Conservation (phyloP, 2,329 filamentous ascomycete species). For the Colletotrichum coccodes region DNA sequence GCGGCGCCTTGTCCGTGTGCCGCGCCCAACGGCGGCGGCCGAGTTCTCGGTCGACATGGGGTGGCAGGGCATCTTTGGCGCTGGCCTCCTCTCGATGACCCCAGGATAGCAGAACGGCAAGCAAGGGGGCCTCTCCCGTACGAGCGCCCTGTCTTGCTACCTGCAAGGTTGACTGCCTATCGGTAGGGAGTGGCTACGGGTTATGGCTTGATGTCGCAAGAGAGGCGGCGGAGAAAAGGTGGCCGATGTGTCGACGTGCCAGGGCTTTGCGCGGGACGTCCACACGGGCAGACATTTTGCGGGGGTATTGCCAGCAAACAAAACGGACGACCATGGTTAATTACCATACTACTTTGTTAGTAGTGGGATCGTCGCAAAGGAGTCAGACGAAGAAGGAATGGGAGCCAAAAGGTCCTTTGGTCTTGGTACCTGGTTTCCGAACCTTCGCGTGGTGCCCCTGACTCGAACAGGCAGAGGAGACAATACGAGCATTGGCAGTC, state of each 20-base stretch:
- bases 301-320: conserved; percentile 6
- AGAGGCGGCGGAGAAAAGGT: not conserved
- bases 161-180: not conserved
- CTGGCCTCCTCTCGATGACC: not conserved
- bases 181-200: not conserved
- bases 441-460: conserved; percentile 12
- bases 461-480: not conserved
- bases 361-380: conserved; percentile 12
- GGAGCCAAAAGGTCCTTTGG: not conserved
- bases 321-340: not conserved
- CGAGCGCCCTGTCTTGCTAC: conserved; percentile 9
- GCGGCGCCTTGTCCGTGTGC: conserved; percentile 21
- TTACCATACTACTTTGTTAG: not conserved
- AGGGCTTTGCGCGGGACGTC: not conserved
- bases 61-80: not conserved
- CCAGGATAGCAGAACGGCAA: conserved; percentile 8
- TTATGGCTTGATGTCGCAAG: conserved; percentile 15
- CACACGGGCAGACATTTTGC: conserved; percentile 5
- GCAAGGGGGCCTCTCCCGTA: conserved; percentile 19
- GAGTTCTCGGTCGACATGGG: conserved; percentile 17
- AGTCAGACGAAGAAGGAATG: conserved; percentile 24
- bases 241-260: conserved; percentile 12
- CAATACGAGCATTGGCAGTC: conserved; percentile 29
- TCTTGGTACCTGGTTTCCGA: not conserved
- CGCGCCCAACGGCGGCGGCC: conserved; percentile 19